Percentiles rank a stretch among this genome's conserved stretches.
These are phyloP conservation scores for Ustilago tritici DNA, from an alignment of 1,284 basidiomycete genomes.

Conservation along the genomic window DNA sequence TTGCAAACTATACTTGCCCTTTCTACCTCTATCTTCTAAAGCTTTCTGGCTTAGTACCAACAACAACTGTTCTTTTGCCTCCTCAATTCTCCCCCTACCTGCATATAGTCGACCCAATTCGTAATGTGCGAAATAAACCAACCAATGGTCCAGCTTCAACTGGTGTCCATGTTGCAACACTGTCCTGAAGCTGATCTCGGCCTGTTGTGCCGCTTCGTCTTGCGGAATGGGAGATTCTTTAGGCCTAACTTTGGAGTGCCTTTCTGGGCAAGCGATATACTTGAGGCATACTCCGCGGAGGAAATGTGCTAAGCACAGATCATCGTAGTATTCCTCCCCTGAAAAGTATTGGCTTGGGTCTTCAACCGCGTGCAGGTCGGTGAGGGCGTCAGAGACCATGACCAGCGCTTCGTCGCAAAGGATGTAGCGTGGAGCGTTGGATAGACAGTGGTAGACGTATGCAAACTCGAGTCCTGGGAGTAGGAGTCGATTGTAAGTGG, in stretches of 20 bases:
- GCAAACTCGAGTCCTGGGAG: slow-evolving; percentile 66
- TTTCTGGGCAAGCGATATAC: slow-evolving; percentile 67
- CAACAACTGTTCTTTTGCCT: slow-evolving; percentile 62
- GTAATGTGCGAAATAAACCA: slow-evolving; percentile 69
- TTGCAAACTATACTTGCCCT: slow-evolving; percentile 68
- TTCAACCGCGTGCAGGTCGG: slow-evolving; percentile 51
- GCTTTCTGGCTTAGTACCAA: slow-evolving; percentile 61
- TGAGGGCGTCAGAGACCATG: slow-evolving; percentile 56
- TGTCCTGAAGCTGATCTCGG: slow-evolving; percentile 56
- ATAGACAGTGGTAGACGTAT: slow-evolving; percentile 68
- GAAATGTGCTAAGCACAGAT: slow-evolving; percentile 66
- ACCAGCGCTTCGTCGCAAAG: slow-evolving; percentile 56
- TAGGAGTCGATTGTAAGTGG: slow-evolving; percentile 55
- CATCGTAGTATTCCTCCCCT: slow-evolving; percentile 62
- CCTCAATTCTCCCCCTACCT: slow-evolving; percentile 21
- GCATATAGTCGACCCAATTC: slow-evolving; percentile 67
- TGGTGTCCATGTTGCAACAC: slow-evolving; percentile 59
- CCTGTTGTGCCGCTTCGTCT: slow-evolving; percentile 60
- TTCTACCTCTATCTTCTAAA: slow-evolving; percentile 62
- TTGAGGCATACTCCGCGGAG: slow-evolving; percentile 66
- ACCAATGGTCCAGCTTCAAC: slow-evolving; percentile 64
- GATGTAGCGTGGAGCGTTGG: slow-evolving; percentile 61
- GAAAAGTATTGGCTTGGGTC: slow-evolving; percentile 48
- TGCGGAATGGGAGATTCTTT: slow-evolving; percentile 54
- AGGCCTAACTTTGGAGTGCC: slow-evolving; percentile 56